Conservation (phyloP, 2,329 filamentous ascomycete genomes). For the Mycogone perniciosa region DNA sequence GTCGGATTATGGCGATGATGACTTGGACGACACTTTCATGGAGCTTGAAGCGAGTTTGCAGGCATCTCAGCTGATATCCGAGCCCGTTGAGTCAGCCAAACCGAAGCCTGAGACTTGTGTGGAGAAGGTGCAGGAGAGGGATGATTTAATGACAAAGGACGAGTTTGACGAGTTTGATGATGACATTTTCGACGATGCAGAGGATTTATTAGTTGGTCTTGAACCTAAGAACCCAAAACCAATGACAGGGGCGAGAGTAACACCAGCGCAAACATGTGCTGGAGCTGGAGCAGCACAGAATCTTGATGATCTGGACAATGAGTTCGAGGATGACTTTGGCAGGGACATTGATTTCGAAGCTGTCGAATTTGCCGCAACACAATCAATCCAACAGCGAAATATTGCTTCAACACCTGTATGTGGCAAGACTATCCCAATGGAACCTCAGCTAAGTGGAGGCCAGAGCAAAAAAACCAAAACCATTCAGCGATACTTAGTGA, state of each 20-base stretch:
- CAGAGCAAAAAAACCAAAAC: conserved; percentile 64
- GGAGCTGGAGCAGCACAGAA: conserved; percentile 7
- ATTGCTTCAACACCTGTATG: conserved; percentile 30
- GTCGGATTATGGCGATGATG: conserved; percentile 51
- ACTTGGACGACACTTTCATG: conserved; percentile 53
- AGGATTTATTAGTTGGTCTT: conserved; percentile 21
- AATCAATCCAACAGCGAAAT: conserved; percentile 43
- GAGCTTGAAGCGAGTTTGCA: conserved; percentile 43
- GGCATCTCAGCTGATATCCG: conserved; percentile 29
- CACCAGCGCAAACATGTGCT: background rate
- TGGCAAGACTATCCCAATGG: conserved; percentile 21
- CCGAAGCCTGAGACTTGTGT: background rate
- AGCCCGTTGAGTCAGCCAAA: background rate
- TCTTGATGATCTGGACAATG: conserved; percentile 21
- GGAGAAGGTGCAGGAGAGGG: background rate
- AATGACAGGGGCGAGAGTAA: conserved; percentile 1
- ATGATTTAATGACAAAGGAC: conserved; percentile 22
- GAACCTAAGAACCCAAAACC: conserved; percentile 17
- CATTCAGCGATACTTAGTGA: conserved; percentile 83
- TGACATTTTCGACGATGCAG: conserved; percentile 47
- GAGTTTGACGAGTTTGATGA: conserved; percentile 64
- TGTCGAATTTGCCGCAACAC: conserved; percentile 65
- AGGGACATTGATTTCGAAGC: conserved; percentile 77
- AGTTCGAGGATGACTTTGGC: conserved; percentile 43
- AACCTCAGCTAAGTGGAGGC: conserved; percentile 55